These are phyloP conservation scores for Creolimax fragrantissima DNA, from an alignment of 78 protist species.

Conservation along the genomic window DNA sequence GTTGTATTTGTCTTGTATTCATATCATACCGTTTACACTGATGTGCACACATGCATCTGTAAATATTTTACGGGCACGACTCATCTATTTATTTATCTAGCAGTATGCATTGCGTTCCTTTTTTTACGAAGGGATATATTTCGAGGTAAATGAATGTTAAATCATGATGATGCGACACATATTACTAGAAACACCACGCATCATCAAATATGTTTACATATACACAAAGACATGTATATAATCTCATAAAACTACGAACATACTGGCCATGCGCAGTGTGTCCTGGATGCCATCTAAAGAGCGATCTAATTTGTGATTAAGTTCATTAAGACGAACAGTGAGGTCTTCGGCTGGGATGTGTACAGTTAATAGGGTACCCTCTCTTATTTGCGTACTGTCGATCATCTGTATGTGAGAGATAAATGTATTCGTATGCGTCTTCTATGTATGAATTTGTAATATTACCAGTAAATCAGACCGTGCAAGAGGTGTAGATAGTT, in stretches of 20 bases:
- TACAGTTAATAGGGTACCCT: neutral
- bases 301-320: neutral
- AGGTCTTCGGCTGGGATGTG: neutral
- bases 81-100: too few species aligned
- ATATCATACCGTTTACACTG: too few species aligned
- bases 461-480: neutral
- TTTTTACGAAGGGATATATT: too few species aligned
- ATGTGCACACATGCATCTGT: neutral
- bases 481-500: neutral
- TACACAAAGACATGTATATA: neutral
- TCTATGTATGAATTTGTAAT: neutral
- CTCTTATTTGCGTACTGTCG: neutral
- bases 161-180: too few species aligned
- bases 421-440: neutral
- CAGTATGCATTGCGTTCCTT: too few species aligned
- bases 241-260: neutral
- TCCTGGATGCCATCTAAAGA: neutral
- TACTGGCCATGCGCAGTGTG: neutral
- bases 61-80: neutral
- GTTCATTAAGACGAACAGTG: neutral
- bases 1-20: too few species aligned
- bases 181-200: too few species aligned
- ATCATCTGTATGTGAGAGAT: neutral
- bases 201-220: neutral
- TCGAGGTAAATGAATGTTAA: too few species aligned